Evolutionary conservation across 257 asterid species (phyloP).

Genomic region (Solanum sitiens): DNA sequence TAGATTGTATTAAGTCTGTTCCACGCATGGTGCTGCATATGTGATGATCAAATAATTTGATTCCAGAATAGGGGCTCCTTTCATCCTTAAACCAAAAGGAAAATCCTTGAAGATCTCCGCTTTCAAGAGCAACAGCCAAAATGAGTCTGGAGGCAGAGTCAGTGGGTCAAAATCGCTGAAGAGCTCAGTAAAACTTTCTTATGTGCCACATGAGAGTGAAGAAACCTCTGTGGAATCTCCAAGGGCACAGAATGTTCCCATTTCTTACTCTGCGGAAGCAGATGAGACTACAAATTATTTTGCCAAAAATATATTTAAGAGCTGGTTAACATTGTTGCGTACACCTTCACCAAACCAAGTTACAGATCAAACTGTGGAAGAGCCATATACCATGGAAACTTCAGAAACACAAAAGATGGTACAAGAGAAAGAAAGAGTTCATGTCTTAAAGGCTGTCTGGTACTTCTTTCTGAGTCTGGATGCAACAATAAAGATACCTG

Average conservation of each 20-base stretch:
- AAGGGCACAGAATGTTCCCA: slow-evolving; percentile 43
- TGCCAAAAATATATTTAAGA: slow-evolving; percentile 56
- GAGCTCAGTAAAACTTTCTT: slow-evolving; percentile 49
- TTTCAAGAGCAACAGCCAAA: slow-evolving; percentile 57
- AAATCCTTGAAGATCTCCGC: slow-evolving; percentile 59
- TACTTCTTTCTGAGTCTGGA: slow-evolving; percentile 50
- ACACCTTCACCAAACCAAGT: slow-evolving; percentile 31
- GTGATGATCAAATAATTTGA: slow-evolving; percentile 10
- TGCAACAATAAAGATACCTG: slow-evolving; percentile 60
- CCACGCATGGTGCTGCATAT: background rate
- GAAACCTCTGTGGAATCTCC: slow-evolving; percentile 47
- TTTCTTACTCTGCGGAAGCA: slow-evolving; percentile 37
- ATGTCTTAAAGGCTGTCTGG: slow-evolving; percentile 37
- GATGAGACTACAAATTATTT: slow-evolving; percentile 35
- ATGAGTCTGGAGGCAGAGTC: slow-evolving; percentile 46
- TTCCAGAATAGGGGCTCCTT: slow-evolving; percentile 51
- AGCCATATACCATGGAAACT: slow-evolving; percentile 30
- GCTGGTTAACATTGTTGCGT: slow-evolving; percentile 63
- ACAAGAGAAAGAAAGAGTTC: slow-evolving; percentile 29
- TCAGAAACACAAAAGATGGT: slow-evolving; percentile 21
- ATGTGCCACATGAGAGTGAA: slow-evolving; percentile 57
- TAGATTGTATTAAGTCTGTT: background rate
- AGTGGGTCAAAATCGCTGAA: slow-evolving; percentile 54
- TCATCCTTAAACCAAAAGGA: slow-evolving; percentile 39
- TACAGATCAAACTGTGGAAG: slow-evolving; percentile 30